phyloP scores from a whole-genome alignment of 768 basidiomycete genomes.

The Pulveroboletus sp. region DNA sequence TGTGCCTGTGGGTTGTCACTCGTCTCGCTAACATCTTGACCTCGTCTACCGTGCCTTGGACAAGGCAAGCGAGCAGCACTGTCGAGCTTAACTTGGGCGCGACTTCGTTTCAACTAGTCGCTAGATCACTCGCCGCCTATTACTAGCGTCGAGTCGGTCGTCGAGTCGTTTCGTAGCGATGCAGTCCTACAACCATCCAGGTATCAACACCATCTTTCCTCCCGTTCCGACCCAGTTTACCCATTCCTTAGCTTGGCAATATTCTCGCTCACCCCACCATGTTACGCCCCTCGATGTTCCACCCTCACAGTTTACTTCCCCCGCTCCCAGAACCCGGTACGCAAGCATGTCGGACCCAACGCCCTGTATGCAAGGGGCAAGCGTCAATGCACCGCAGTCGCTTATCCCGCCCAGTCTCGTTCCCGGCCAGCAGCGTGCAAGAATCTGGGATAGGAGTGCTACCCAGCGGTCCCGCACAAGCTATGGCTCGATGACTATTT shows the following conservation, averaged over 20 bases:
- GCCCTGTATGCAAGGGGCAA: background rate
- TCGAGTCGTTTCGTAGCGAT: conserved; percentile 5
- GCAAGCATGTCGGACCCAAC: conserved; percentile 16
- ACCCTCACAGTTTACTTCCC: conserved; percentile 2
- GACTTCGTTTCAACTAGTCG: background rate
- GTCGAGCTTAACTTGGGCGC: background rate
- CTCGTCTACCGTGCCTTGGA: background rate
- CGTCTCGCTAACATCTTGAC: background rate
- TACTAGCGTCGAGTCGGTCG: background rate
- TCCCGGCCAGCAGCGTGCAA: conserved; percentile 19
- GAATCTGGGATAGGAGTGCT: conserved; percentile 16
- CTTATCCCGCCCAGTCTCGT: conserved; percentile 24
- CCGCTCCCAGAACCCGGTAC: conserved; percentile 18
- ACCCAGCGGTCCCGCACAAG: conserved; percentile 12
- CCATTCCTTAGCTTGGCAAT: conserved; percentile 16
- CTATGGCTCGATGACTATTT: conserved; percentile 1
- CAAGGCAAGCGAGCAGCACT: too few relatives aligned
- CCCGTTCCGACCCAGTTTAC: conserved; percentile 1
- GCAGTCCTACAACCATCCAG: conserved; percentile 32
- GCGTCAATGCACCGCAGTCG: conserved; percentile 1
- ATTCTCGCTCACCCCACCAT: conserved; percentile 19
- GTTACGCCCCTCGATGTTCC: conserved; percentile 17
- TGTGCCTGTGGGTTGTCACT: conserved; percentile 1
- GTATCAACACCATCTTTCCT: conserved; percentile 7
- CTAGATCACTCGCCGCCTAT: background rate